Percentiles rank a stretch among this genome's conserved stretches.
Evolutionary conservation across 192 early-diverging fungal species (phyloP).

Genomic region (Coemansia sp.): DNA sequence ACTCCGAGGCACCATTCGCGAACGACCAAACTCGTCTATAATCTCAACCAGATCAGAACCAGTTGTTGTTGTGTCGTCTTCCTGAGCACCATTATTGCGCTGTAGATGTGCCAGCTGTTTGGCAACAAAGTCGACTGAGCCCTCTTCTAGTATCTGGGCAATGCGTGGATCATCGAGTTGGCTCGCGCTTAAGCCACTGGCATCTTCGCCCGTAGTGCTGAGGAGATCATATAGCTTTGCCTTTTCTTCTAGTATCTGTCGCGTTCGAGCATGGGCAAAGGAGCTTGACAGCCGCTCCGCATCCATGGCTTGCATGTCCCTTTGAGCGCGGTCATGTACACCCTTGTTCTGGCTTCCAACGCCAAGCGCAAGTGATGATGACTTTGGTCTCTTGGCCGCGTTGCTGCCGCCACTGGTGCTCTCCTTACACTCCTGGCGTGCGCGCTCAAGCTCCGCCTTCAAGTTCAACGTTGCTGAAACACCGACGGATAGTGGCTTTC

Average conservation of each 20-base stretch:
- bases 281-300: not conserved
- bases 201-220: not conserved
- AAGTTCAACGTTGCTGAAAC: conserved; percentile 33
- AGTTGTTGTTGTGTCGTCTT: not conserved
- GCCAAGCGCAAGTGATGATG: not conserved
- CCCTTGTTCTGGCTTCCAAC: conserved; percentile 32
- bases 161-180: conserved; percentile 31
- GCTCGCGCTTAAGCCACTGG: not conserved
- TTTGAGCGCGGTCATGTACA: conserved; percentile 27
- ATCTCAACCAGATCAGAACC: conserved; percentile 35
- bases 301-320: conserved; percentile 24
- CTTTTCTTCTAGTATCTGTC: conserved; percentile 41
- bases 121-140: conserved; percentile 50
- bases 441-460: conserved; percentile 41
- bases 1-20: conserved; percentile 32
- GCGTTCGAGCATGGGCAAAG: not conserved
- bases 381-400: conserved; percentile 6
- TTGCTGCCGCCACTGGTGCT: conserved; percentile 6
- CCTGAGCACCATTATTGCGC: not conserved
- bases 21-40: conserved; percentile 54
- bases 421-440: conserved; percentile 26
- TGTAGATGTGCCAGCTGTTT: conserved; percentile 15
- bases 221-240: conserved; percentile 49
- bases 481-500: conserved; percentile 26
- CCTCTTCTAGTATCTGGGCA: conserved; percentile 38